A percentile compares a stretch with the other conserved stretches of the same genome.
phyloP scores from a whole-genome alignment of 345 rosid genomes.

The Eucalyptus polybractea region DNA sequence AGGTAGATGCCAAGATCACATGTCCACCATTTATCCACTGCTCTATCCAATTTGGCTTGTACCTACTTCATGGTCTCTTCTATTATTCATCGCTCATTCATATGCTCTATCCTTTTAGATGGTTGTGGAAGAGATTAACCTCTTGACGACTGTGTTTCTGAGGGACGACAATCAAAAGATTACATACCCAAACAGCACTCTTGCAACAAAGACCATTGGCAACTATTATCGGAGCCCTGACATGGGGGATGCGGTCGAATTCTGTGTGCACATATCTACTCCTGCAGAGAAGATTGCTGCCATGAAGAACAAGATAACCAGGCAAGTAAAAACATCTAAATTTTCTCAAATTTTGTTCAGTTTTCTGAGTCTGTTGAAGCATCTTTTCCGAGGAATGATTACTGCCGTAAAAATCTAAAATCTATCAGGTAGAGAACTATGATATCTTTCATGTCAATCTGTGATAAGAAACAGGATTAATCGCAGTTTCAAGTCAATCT shows the following conservation, averaged over 20 bases:
- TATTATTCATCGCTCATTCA: neutral
- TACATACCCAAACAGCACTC: too few relatives aligned
- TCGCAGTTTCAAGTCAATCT: too few relatives aligned
- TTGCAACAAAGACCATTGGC: too few relatives aligned
- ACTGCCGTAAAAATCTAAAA: neutral
- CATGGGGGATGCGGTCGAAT: too few relatives aligned
- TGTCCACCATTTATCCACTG: too few relatives aligned
- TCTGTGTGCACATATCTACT: too few relatives aligned
- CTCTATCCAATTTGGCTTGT: neutral
- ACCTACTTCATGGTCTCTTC: neutral
- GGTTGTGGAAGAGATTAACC: constrained; percentile 33
- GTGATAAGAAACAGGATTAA: neutral
- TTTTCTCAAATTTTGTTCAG: neutral
- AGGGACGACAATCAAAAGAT: too few relatives aligned
- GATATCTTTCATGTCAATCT: too few relatives aligned
- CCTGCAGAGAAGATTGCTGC: neutral
- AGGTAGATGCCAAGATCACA: neutral
- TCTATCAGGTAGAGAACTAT: too few relatives aligned
- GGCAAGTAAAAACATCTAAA: constrained; percentile 1
- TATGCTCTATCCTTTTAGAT: constrained; percentile 18
- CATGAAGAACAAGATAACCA: constrained; percentile 47
- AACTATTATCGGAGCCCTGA: too few relatives aligned
- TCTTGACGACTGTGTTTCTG: too few relatives aligned
- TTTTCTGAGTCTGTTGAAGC: neutral
- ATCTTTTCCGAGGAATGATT: neutral